Percentiles rank a stretch among this genome's conserved stretches.
These are phyloP conservation scores for Elymus sibiricus DNA, from an alignment of 176 grass and related monocot species.

Conservation along the genomic window DNA sequence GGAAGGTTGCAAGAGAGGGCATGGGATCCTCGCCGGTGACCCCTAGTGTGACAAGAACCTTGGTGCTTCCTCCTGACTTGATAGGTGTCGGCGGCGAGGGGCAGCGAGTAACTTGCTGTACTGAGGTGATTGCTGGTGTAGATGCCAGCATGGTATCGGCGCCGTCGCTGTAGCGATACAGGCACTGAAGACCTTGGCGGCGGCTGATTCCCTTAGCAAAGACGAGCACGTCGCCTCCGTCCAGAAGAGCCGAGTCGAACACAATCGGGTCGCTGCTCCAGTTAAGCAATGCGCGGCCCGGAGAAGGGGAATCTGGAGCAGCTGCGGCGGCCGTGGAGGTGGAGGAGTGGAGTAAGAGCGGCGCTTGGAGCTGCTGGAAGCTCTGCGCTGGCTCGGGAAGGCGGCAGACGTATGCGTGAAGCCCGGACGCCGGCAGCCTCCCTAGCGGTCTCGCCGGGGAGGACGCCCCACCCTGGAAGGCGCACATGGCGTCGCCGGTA, in stretches of 20 bases:
- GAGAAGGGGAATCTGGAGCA: not conserved
- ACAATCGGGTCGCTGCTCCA: not conserved
- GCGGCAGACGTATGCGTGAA: not conserved
- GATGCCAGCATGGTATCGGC: not conserved
- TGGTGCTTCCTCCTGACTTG: not conserved
- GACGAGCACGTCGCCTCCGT: not conserved
- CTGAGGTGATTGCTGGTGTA: not conserved
- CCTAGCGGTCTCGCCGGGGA: not conserved
- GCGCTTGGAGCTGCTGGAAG: not conserved
- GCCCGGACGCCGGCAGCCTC: not conserved
- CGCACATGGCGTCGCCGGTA: not conserved
- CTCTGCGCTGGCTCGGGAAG: not conserved
- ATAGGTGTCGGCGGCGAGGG: not conserved
- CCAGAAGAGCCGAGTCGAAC: not conserved
- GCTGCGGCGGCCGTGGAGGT: not conserved
- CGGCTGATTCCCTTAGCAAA: not conserved
- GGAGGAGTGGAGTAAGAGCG: not conserved
- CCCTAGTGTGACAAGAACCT: not conserved
- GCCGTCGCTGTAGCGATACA: not conserved
- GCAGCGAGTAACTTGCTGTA: not conserved
- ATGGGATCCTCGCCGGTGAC: not conserved
- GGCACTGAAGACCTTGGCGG: not conserved
- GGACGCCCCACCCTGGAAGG: not conserved
- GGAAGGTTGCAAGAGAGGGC: not conserved
- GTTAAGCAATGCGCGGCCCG: not conserved